Evolutionary conservation across 768 basidiomycete genomes (phyloP), one percentile per base, ranked within the genome.

Genomic region (Roridomyces roridus): DNA sequence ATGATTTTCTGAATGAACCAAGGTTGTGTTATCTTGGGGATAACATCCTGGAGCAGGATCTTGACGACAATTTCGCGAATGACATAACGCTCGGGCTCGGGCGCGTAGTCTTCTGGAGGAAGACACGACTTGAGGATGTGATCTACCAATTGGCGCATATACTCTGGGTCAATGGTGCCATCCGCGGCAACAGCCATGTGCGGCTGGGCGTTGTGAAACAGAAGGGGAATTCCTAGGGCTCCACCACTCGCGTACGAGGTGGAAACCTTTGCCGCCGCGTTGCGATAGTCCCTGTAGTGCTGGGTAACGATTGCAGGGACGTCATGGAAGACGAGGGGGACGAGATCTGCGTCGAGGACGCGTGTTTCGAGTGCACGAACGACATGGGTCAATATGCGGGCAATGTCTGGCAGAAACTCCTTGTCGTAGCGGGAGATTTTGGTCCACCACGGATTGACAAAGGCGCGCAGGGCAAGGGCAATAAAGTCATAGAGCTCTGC

Each of bases 1-100:
- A 90, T 76, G 4, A 81, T 66, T 65, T 79, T 85, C 55, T 94
- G 86, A 42, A 96, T 82, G 70, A 97, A 98, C 94, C 96, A 98
- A 0, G 92, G 90, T 68, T 97, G 89, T 6, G 85, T 83, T 46
- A 96, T 69, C 62, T 84, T 86, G 26, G 87, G 87, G 23, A 89
- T 66, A 23, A 89, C 72, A 59, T 87, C 85, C 44, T 82, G 81
- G 59, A 94, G 74, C 6, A 98, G 74, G 21, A 92, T 79, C 63
- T 91, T 89, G 66, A 93, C 82, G 26, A 96, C 65, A 35, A 97
- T 76, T 74, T 98, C 96, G 54, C 94, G 85, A 37, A 92, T 74
- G 55, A 98, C 89, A 57, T 83, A 79, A n/a, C 92, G 83, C 74
- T 97, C 92, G 1, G 86, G 71, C 46, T 91, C 86, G 17, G 93